A percentile compares a stretch with the other conserved stretches of the same genome.
Conservation (phyloP, 2,329 filamentous ascomycete genomes). For the Nakataea oryzae region DNA sequence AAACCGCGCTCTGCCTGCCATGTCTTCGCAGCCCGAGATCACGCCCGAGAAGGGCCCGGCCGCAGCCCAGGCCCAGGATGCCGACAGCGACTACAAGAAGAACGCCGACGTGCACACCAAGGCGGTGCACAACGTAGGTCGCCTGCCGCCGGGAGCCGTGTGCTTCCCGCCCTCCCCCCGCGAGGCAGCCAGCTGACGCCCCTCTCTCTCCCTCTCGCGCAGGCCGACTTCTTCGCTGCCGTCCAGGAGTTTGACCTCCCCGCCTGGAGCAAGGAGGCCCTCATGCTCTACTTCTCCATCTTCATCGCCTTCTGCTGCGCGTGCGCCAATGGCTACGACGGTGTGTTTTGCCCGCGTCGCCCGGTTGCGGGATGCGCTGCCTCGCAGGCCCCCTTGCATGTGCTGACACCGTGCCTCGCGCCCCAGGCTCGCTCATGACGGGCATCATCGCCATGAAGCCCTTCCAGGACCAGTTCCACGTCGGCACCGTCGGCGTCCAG, state of each 20-base stretch:
- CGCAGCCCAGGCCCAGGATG: constrained; percentile 10
- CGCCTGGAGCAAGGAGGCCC: constrained; percentile 27
- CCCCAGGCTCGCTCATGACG: constrained; percentile 28
- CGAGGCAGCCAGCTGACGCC: no score
- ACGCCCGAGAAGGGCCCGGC: background rate
- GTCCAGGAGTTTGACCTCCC: constrained; percentile 33
- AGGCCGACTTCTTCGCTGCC: constrained; percentile 37
- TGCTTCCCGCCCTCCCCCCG: no score
- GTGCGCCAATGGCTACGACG: constrained; percentile 37
- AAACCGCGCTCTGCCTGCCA: no score
- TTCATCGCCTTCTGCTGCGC: constrained; percentile 34
- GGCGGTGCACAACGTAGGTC: constrained; percentile 28
- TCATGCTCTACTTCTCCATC: constrained; percentile 31
- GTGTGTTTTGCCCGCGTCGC: background rate
- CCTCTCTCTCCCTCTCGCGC: no score
- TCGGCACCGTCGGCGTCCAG: constrained; percentile 22
- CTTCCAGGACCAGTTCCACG: constrained; percentile 28
- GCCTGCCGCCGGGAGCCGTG: constrained; percentile 5
- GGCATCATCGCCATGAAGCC: constrained; percentile 30
- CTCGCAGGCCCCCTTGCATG: background rate
- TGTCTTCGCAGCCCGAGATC: background rate
- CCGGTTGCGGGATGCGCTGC: background rate
- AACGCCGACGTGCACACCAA: constrained; percentile 25
- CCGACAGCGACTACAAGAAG: constrained; percentile 13
- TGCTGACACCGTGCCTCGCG: background rate